A percentile compares a stretch with the other conserved stretches of the same genome.
phyloP scores from a whole-genome alignment of 2,329 filamentous ascomycete species.

The Epichloe glyceriae region DNA sequence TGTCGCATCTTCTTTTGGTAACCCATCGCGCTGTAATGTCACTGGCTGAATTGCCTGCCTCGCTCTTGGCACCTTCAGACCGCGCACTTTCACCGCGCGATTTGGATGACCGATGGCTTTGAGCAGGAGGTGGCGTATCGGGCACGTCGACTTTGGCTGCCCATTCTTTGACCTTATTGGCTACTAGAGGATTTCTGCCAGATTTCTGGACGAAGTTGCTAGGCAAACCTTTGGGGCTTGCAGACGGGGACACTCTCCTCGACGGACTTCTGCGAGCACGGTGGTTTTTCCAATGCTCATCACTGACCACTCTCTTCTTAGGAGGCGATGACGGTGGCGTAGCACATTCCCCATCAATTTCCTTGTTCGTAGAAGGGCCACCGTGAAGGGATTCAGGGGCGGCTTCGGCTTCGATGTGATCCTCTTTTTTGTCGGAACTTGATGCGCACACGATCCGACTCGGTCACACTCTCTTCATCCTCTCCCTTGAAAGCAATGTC shows the following conservation, averaged over 20 bases:
- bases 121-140: constrained; percentile 21
- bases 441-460: constrained; percentile 46
- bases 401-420: constrained; percentile 18
- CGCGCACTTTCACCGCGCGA: constrained; percentile 19
- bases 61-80: constrained; percentile 15
- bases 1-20: constrained; percentile 4
- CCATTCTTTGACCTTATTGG: constrained; percentile 51
- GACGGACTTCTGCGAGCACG: constrained; percentile 38
- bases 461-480: constrained; percentile 43
- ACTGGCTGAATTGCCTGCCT: constrained; percentile 15
- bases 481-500: constrained; percentile 49
- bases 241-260: constrained; percentile 27
- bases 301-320: constrained; percentile 85
- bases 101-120: constrained; percentile 24
- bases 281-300: constrained; percentile 71
- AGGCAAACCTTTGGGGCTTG: constrained; percentile 24
- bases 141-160: constrained; percentile 40
- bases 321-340: constrained; percentile 42
- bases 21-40: constrained; percentile 14
- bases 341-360: constrained; percentile 10
- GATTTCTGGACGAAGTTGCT: constrained; percentile 44
- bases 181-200: constrained; percentile 39
- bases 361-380: constrained; percentile 12
- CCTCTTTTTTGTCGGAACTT: constrained; percentile 36
- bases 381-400: constrained; percentile 12